phyloP scores from a whole-genome alignment of 73 alveolate genomes.

The Uronychia setigera region DNA sequence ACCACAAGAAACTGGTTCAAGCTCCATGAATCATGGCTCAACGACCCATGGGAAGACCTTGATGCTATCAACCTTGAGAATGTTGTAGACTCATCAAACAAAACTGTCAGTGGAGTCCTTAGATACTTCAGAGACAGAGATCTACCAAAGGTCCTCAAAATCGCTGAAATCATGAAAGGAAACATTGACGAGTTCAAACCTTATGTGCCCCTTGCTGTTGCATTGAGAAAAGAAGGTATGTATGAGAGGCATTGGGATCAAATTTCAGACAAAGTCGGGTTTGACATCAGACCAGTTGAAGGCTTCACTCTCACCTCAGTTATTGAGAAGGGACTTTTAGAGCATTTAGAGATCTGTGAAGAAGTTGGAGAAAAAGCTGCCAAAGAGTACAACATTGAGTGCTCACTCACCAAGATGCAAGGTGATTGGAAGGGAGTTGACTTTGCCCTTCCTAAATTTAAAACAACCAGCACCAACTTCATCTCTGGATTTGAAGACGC shows the following conservation, averaged over 20 bases:
- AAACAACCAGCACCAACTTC: constrained; percentile 70
- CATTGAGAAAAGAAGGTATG: constrained; percentile 98
- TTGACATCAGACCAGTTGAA: constrained; percentile 95
- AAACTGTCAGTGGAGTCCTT: constrained; percentile 69
- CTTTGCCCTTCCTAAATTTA: constrained; percentile 78
- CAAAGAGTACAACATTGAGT: constrained; percentile 89
- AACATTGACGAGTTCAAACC: constrained; percentile 97
- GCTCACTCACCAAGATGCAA: constrained; percentile 78
- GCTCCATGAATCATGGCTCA: constrained; percentile 75
- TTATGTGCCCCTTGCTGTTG: constrained; percentile 97
- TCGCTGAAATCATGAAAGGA: constrained; percentile 88
- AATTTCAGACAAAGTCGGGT: constrained; percentile 94
- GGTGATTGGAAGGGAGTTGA: constrained; percentile 83
- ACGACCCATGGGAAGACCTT: constrained; percentile 86
- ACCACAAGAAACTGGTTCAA: constrained; percentile 85
- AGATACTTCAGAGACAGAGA: constrained; percentile 83
- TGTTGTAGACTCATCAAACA: constrained; percentile 76
- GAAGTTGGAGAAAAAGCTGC: constrained; percentile 99
- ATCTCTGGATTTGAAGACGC: constrained; percentile 93
- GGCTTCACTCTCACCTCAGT: constrained; percentile 97
- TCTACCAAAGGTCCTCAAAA: constrained; percentile 82
- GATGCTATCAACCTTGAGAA: constrained; percentile 85
- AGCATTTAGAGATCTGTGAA: constrained; percentile 93
- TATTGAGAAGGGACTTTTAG: constrained; percentile 93
- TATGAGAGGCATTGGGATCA: constrained; percentile 99